These are phyloP conservation scores for Fraxinus velutina DNA, from an alignment of 305 asterid genomes.

Conservation along the genomic window DNA sequence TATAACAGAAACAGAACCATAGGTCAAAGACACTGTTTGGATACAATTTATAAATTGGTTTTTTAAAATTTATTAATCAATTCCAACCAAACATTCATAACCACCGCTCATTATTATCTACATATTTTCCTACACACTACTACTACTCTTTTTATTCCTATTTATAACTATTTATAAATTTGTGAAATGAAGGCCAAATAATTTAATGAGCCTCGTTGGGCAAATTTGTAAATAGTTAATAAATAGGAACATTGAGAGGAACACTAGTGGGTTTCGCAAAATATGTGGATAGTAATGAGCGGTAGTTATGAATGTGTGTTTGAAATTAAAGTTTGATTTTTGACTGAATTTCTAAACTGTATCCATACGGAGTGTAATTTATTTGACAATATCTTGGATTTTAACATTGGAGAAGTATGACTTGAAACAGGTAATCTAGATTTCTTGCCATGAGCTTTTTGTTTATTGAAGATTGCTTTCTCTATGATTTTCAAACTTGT, in stretches of 20 bases:
- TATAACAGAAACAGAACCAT: background rate
- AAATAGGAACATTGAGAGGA: background rate
- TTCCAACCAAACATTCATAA: background rate
- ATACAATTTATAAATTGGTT: background rate
- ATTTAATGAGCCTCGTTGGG: background rate
- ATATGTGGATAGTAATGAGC: background rate
- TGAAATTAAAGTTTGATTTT: background rate
- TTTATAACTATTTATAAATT: background rate
- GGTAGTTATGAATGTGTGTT: background rate
- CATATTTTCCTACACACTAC: background rate
- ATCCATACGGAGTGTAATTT: background rate
- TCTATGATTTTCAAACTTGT: background rate
- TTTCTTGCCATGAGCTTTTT: background rate
- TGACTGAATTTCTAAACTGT: background rate
- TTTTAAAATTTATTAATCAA: background rate
- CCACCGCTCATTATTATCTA: background rate
- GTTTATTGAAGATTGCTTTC: background rate
- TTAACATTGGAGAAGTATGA: background rate
- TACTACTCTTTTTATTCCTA: background rate
- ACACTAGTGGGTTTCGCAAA: background rate
- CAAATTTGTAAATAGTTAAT: background rate
- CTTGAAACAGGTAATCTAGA: background rate
- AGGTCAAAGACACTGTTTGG: background rate
- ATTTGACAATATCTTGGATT: background rate
- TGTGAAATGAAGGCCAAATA: background rate